These are phyloP conservation scores for Neofusicoccum cordaticola DNA, from an alignment of 2,329 filamentous ascomycete genomes.

Conservation along the genomic window DNA sequence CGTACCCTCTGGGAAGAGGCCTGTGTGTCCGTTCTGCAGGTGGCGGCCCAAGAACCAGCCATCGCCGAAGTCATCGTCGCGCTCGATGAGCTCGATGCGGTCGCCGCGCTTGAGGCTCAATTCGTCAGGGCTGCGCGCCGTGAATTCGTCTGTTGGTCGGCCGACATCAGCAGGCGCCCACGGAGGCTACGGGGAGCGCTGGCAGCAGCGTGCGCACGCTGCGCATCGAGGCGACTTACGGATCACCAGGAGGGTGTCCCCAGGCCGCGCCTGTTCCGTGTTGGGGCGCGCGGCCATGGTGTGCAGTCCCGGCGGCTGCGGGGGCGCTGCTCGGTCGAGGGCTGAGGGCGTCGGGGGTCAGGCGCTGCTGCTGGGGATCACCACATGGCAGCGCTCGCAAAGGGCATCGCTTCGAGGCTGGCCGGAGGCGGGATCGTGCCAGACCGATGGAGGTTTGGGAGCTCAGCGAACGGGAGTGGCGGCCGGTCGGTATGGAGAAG, in stretches of 20 bases:
- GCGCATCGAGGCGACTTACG: constrained; percentile 53
- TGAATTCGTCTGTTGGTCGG: constrained; percentile 74
- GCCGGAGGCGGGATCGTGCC: not conserved
- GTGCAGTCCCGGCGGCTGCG: constrained; percentile 5
- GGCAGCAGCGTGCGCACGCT: not conserved
- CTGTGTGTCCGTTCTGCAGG: constrained; percentile 68
- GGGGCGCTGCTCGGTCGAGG: not conserved
- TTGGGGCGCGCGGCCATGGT: constrained; percentile 42
- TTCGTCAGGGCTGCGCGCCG: constrained; percentile 88
- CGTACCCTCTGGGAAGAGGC: constrained; percentile 80
- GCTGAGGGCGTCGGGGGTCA: not conserved
- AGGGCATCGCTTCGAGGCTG: constrained; percentile 1
- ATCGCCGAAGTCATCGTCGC: constrained; percentile 85
- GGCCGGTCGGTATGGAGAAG: constrained; percentile 12
- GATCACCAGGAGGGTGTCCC: constrained; percentile 68
- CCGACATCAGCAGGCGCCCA: constrained; percentile 16
- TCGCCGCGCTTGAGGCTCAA: constrained; percentile 83
- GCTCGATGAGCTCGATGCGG: constrained; percentile 76
- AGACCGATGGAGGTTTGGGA: constrained; percentile 1
- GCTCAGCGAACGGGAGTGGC: constrained; percentile 11
- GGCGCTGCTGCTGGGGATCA: not conserved
- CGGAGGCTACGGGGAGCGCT: not conserved
- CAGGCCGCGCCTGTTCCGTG: constrained; percentile 55
- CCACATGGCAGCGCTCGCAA: constrained; percentile 11
- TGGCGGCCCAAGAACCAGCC: constrained; percentile 81